A percentile compares a stretch with the other conserved stretches of the same genome.
These are phyloP conservation scores for Lichina pygmaea DNA, from an alignment of 495 filamentous ascomycete species.

Conservation along the genomic window DNA sequence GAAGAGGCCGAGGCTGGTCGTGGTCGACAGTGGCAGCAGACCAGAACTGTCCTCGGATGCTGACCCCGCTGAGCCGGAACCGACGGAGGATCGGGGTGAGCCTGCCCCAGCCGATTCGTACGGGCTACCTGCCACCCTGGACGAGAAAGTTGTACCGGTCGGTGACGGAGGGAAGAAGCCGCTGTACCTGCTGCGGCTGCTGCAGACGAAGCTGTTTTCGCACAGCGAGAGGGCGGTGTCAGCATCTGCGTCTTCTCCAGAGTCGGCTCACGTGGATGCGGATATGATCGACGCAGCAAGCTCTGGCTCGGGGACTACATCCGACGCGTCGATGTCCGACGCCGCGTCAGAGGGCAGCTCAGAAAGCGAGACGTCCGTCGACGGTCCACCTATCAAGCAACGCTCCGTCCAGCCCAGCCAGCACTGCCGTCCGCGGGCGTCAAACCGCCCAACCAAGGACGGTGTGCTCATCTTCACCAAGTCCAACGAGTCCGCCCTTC, in stretches of 20 bases:
- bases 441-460: background rate
- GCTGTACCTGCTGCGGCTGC: conserved; percentile 39
- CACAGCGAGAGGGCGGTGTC: background rate
- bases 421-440: background rate
- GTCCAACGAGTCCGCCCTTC: conserved; percentile 57
- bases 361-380: background rate
- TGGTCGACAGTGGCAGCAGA: conserved; percentile 17
- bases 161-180: conserved; percentile 58
- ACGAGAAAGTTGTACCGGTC: conserved; percentile 49
- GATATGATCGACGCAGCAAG: conserved; percentile 3
- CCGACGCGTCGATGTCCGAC: conserved; percentile 8
- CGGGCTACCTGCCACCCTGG: conserved; percentile 37
- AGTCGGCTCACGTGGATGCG: too few relatives aligned
- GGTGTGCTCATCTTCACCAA: conserved; percentile 61
- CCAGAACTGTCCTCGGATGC: conserved; percentile 13
- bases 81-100: background rate
- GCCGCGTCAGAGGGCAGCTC: background rate
- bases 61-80: conserved; percentile 8
- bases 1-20: conserved; percentile 43
- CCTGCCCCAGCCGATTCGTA: conserved; percentile 8
- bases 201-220: conserved; percentile 15
- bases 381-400: background rate
- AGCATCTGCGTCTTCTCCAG: conserved; percentile 1
- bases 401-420: background rate
- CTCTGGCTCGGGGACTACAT: conserved; percentile 5